Evolutionary conservation across 805 yeast genomes (phyloP).

Genomic region (Saccharomyces cerevisiae): DNA sequence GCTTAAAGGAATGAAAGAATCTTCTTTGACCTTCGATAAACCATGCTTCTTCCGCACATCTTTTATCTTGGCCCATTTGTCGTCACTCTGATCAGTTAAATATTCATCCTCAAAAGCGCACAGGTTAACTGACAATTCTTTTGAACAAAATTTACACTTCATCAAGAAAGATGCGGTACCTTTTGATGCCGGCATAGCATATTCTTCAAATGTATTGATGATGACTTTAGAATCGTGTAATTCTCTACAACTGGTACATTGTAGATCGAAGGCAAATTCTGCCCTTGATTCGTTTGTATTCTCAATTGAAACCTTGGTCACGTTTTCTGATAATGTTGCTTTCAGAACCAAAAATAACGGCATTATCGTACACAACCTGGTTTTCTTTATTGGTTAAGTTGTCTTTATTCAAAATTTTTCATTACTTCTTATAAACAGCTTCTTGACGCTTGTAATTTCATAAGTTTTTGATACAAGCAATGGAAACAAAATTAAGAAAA

Average conservation of each 20-base stretch:
- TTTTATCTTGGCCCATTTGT: slow-evolving; percentile 11
- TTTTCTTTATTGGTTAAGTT: background rate
- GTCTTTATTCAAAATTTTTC: background rate
- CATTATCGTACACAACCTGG: background rate
- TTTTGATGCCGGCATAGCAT: slow-evolving; percentile 58
- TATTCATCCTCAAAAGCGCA: slow-evolving; percentile 20
- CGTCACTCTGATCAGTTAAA: slow-evolving; percentile 11
- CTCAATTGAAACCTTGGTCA: slow-evolving; percentile 47
- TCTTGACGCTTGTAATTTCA: background rate
- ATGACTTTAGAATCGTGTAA: slow-evolving; percentile 60
- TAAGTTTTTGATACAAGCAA: background rate
- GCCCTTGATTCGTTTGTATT: slow-evolving; percentile 58
- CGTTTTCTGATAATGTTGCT: slow-evolving; percentile 35
- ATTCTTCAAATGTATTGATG: slow-evolving; percentile 58
- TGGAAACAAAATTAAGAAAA: too few relatives aligned
- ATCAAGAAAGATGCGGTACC: slow-evolving; percentile 82
- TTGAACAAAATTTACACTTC: slow-evolving; percentile 59
- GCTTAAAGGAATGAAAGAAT: slow-evolving; percentile 40
- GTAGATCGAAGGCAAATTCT: slow-evolving; percentile 64
- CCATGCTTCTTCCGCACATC: slow-evolving; percentile 25
- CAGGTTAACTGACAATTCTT: slow-evolving; percentile 22
- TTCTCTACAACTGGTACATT: slow-evolving; percentile 76
- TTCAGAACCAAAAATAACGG: slow-evolving; percentile 18
- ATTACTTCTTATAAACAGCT: background rate
- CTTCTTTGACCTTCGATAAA: slow-evolving; percentile 12